Percentiles rank a stretch among this genome's conserved stretches.
These are phyloP conservation scores for Thraustochytrium sp. DNA, from an alignment of 352 stramenopile species.

Conservation along the genomic window DNA sequence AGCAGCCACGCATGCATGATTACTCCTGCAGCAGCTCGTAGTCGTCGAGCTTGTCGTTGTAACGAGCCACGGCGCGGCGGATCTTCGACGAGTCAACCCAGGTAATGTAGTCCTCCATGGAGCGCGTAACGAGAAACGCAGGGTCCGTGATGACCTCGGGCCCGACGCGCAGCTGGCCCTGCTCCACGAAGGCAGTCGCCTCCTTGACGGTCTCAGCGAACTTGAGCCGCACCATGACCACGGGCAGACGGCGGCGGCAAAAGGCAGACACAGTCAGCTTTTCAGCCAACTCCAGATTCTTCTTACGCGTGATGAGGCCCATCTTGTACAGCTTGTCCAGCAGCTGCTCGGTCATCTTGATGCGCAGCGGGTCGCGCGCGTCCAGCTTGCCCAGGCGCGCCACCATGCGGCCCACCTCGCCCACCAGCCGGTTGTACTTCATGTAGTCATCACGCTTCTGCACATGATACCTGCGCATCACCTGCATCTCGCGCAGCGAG, in stretches of 20 bases:
- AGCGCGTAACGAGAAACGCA: constrained; percentile 91
- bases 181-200: constrained; percentile 93
- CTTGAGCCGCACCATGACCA: constrained; percentile 98
- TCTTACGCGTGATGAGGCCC: constrained; percentile 91
- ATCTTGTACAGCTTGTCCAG: constrained; percentile 96
- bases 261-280: constrained; percentile 90
- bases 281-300: constrained; percentile 92
- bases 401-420: constrained; percentile 86
- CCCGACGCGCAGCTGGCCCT: constrained; percentile 91
- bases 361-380: constrained; percentile 86
- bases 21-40: constrained; percentile 96
- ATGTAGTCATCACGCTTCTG: constrained; percentile 96
- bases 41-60: constrained; percentile 99
- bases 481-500: constrained; percentile 95
- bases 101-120: constrained; percentile 99
- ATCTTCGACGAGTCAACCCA: constrained; percentile 97
- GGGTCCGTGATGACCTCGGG: constrained; percentile 88
- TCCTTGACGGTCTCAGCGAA: constrained; percentile 97
- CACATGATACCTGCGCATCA: constrained; percentile 94
- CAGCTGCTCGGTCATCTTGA: constrained; percentile 91
- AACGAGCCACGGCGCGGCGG: constrained; percentile 93
- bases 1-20: too few species aligned
- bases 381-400: constrained; percentile 90
- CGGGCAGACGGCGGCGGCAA: constrained; percentile 79
- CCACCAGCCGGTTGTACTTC: constrained; percentile 96